phyloP scores from a whole-genome alignment of 164 flowering plant species.

The Saururus chinensis region DNA sequence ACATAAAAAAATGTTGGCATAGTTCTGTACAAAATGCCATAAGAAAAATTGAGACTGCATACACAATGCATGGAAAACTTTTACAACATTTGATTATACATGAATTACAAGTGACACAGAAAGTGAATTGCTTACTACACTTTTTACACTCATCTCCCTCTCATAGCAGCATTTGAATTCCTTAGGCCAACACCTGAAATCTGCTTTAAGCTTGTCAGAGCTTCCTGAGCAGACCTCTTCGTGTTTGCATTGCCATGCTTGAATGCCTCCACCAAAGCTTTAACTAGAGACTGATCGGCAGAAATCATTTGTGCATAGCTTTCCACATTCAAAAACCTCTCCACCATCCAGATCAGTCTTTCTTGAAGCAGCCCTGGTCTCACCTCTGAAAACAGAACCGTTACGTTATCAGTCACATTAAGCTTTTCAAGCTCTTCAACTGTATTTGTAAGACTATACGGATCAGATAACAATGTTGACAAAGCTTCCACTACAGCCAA shows the following conservation, averaged over 20 bases:
- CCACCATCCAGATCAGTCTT: constrained; percentile 38
- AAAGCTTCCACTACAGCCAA: constrained; percentile 41
- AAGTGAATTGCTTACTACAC: constrained; percentile 1
- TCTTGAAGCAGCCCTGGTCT: constrained; percentile 48
- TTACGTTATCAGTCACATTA: constrained; percentile 22
- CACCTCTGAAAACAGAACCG: constrained; percentile 30
- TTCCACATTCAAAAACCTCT: constrained; percentile 37
- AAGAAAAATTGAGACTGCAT: no score
- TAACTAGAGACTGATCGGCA: constrained; percentile 30
- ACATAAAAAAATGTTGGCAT: no score
- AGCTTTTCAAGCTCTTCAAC: constrained; percentile 34
- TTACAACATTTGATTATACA: no score
- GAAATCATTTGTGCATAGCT: constrained; percentile 16
- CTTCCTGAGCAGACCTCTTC: constrained; percentile 41
- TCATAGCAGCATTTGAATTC: constrained; percentile 24
- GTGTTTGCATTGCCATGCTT: constrained; percentile 42
- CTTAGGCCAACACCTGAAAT: constrained; percentile 39
- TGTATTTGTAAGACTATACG: constrained; percentile 15
- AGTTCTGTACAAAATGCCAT: no score
- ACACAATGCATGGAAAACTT: no score
- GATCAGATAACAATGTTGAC: constrained; percentile 31
- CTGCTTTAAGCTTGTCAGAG: constrained; percentile 47
- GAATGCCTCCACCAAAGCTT: constrained; percentile 50
- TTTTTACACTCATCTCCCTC: constrained; percentile 1
- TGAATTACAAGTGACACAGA: no score